phyloP scores from a whole-genome alignment of 140 eudicot genomes.

The Stevia rebaudiana region DNA sequence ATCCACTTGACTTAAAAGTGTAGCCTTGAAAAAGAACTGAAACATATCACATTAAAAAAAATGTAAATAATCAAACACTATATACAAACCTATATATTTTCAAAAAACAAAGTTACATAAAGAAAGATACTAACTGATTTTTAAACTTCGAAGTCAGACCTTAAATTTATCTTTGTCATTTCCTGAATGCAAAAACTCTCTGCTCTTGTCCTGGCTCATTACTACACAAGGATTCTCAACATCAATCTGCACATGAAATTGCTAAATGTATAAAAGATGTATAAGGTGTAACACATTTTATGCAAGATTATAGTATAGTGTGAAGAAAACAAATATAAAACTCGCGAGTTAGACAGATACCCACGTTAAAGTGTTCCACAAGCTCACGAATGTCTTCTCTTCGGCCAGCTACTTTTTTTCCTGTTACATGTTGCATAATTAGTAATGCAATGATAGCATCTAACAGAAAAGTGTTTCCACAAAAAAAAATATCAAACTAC shows the following conservation, averaged over 20 bases:
- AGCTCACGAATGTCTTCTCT: conserved; percentile 84
- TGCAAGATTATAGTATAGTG: not conserved
- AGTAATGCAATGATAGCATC: not conserved
- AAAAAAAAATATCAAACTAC: not conserved
- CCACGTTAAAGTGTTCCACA: conserved; percentile 83
- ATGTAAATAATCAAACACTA: not conserved
- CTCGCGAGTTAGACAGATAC: conserved; percentile 25
- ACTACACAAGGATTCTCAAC: conserved; percentile 97
- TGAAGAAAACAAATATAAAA: conserved; percentile 6
- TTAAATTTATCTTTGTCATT: conserved; percentile 86
- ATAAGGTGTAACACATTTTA: not conserved
- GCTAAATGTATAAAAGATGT: conserved; percentile 3
- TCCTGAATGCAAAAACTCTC: conserved; percentile 97
- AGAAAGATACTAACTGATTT: conserved; percentile 3
- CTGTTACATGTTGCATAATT: conserved; percentile 38
- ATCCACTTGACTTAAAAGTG: conserved; percentile 81
- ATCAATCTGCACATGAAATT: conserved; percentile 65
- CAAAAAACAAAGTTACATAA: not conserved
- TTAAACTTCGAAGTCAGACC: conserved; percentile 36
- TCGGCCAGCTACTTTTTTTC: conserved; percentile 62
- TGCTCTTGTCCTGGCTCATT: conserved; percentile 96
- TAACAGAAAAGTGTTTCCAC: not conserved
- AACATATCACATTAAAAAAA: conserved; percentile 9
- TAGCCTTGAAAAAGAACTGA: conserved; percentile 96
- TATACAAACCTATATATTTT: not conserved